These are phyloP conservation scores for Miscanthus lutarioriparius DNA, from an alignment of 176 grass and related monocot species.

Conservation along the genomic window DNA sequence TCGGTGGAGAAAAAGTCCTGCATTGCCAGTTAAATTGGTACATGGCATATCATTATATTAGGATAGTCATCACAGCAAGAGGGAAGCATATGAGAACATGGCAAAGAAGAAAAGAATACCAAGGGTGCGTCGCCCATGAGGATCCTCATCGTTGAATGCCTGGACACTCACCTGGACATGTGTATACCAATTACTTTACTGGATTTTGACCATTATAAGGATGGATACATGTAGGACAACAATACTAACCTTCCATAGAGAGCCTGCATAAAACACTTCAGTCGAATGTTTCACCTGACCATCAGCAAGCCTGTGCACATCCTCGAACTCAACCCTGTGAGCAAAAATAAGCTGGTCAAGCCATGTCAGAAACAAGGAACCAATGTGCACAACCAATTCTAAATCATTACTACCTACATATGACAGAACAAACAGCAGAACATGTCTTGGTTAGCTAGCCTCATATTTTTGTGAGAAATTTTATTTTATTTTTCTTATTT, in stretches of 20 bases:
- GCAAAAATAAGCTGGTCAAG: constrained; percentile 31
- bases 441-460: not conserved
- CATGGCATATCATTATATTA: constrained; percentile 11
- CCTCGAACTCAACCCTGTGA: constrained; percentile 88
- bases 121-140: constrained; percentile 89
- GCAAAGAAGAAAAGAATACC: constrained; percentile 51
- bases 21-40: constrained; percentile 17
- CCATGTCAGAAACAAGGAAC: constrained; percentile 24
- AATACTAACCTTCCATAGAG: constrained; percentile 86
- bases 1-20: constrained; percentile 94
- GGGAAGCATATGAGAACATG: not conserved
- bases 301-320: constrained; percentile 90
- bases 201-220: constrained; percentile 13
- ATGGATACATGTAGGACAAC: constrained; percentile 18
- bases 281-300: constrained; percentile 91
- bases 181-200: constrained; percentile 12
- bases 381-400: not conserved
- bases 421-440: constrained; percentile 32
- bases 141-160: constrained; percentile 99
- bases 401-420: not conserved
- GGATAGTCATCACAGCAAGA: constrained; percentile 9
- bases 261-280: constrained; percentile 97
- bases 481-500: not conserved
- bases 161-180: constrained; percentile 88
- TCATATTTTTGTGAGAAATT: not conserved